Conservation (phyloP, 805 yeast genomes). For the Vanderwaltozyma yarrowii region DNA sequence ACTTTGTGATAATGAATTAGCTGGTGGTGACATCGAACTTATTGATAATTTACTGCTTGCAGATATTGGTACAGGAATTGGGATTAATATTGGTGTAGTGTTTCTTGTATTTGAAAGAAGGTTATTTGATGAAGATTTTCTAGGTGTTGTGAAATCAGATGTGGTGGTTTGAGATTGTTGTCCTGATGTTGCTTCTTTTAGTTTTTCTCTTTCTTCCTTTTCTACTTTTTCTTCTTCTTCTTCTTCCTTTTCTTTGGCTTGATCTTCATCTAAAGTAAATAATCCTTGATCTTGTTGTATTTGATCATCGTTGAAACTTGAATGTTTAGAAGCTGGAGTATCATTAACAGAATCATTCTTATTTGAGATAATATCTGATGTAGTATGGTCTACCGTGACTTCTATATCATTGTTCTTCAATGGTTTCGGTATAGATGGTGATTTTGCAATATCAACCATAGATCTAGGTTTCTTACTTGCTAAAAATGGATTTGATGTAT, state of each 20-base stretch:
- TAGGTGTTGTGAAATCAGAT: background rate
- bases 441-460: conserved; percentile 20
- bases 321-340: no score
- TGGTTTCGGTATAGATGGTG: conserved; percentile 5
- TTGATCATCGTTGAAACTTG: no score
- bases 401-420: background rate
- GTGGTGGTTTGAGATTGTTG: no score
- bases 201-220: background rate
- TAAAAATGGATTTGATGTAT: background rate
- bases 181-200: background rate
- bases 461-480: conserved; percentile 13
- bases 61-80: background rate
- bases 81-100: background rate
- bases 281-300: background rate
- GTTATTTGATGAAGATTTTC: background rate
- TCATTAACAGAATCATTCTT: no score
- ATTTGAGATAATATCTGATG: no score
- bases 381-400: no score
- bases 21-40: background rate
- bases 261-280: conserved; percentile 5
- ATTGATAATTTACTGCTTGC: conserved; percentile 3
- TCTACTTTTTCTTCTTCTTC: conserved; percentile 1
- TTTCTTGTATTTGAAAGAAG: background rate
- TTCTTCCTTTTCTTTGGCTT: conserved; percentile 1
- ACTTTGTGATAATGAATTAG: background rate